A percentile compares a stretch with the other conserved stretches of the same genome.
phyloP scores from a whole-genome alignment of 2,329 filamentous ascomycete species.

The Helotiales sp. region DNA sequence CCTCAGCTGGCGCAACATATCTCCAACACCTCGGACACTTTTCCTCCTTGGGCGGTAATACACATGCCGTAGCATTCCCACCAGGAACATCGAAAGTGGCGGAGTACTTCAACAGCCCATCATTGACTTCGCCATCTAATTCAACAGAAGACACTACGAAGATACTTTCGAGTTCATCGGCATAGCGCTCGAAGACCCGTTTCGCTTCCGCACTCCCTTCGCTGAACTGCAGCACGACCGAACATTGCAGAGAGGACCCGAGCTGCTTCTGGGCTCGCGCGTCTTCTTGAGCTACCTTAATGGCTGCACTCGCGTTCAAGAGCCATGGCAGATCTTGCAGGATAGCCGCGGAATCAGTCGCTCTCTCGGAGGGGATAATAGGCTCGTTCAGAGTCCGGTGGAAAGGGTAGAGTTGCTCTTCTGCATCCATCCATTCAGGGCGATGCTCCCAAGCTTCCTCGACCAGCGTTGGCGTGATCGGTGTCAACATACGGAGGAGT shows the following conservation, averaged over 20 bases:
- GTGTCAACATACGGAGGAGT: slow-evolving; percentile 75
- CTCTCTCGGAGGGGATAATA: slow-evolving; percentile 13
- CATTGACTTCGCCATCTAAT: slow-evolving; percentile 42
- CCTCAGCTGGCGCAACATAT: slow-evolving; percentile 68
- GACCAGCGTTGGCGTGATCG: slow-evolving; percentile 79
- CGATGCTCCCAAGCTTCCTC: slow-evolving; percentile 85
- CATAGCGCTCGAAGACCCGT: slow-evolving; percentile 31
- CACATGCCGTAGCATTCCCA: slow-evolving; percentile 24
- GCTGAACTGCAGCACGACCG: slow-evolving; percentile 57
- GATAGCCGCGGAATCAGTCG: background rate
- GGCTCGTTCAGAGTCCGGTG: slow-evolving; percentile 35
- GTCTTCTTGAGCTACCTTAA: slow-evolving; percentile 75
- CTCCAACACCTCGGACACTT: slow-evolving; percentile 94
- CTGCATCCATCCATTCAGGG: slow-evolving; percentile 60
- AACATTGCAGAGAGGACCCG: slow-evolving; percentile 79
- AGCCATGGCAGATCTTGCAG: slow-evolving; percentile 27
- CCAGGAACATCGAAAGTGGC: slow-evolving; percentile 26
- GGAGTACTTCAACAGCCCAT: slow-evolving; percentile 47
- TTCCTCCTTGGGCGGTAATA: slow-evolving; percentile 46
- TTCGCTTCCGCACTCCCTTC: slow-evolving; percentile 23
- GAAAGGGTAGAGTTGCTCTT: slow-evolving; percentile 41
- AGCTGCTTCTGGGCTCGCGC: slow-evolving; percentile 71
- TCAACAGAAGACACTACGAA: slow-evolving; percentile 70
- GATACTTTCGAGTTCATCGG: slow-evolving; percentile 49
- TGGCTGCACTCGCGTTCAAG: slow-evolving; percentile 52